phyloP scores from a whole-genome alignment of 176 grass and related monocot genomes.

The Rhynchospora tenuis region DNA sequence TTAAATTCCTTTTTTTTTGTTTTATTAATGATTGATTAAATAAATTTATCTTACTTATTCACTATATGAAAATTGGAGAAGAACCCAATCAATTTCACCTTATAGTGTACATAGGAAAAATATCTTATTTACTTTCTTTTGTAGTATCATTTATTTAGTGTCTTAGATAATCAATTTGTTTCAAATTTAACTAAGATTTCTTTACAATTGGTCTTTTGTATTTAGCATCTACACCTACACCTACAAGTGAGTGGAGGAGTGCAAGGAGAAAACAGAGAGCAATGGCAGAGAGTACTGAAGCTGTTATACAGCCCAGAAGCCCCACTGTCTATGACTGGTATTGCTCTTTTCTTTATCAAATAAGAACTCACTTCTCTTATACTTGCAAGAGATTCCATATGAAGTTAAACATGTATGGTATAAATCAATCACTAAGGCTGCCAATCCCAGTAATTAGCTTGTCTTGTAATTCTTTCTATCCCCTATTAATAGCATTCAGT shows the following conservation, averaged over 20 bases:
- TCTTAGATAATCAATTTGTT: neutral
- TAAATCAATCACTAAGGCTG: neutral
- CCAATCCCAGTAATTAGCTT: neutral
- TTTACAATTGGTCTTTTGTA: neutral
- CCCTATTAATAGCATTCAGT: neutral
- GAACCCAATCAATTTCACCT: neutral
- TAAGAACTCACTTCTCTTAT: neutral
- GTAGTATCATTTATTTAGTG: neutral
- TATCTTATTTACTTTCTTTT: neutral
- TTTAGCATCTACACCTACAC: conserved; percentile 51
- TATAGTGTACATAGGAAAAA: neutral
- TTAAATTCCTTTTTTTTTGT: neutral
- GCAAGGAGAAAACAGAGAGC: conserved; percentile 45
- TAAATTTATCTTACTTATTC: neutral
- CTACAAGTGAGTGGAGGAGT: conserved; percentile 45
- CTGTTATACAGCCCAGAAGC: conserved; percentile 44
- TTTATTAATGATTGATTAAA: neutral
- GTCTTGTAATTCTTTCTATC: neutral
- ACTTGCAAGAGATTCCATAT: neutral
- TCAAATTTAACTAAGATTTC: neutral
- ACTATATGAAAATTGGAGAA: neutral
- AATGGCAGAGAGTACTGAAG: conserved; percentile 14
- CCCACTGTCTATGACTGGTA: conserved; percentile 93
- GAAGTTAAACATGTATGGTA: neutral
- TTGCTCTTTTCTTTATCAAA: neutral